Evolutionary conservation across 305 asterid species (phyloP), one percentile per base, ranked within the genome.

Genomic region (Solanum aculeatissimum): DNA sequence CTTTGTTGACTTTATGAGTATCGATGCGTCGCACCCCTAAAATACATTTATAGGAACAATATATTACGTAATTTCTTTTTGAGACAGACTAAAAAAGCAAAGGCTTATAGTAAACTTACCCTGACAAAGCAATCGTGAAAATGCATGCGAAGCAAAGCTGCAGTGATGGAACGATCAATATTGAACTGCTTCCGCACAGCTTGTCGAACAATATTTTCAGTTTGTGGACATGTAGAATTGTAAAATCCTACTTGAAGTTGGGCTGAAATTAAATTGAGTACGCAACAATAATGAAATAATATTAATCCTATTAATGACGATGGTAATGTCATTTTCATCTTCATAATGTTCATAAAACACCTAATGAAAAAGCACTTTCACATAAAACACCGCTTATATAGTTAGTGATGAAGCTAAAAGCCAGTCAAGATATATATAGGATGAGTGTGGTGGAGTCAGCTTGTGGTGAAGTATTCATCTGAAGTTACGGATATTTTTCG

Each of bases 81-180:
- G 40, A 35, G 40, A 35, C 40, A 35, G 6, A 35, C 40, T 35
- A 5, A 35, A 35, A 35, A 35, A 7, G 0, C 4, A 35, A 35
- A 35, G 40, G 7, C 40, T 6, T 5, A 5, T 35, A 57, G 57
- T 57, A 10, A 69, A 83, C 88, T 80, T 91, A 94, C 98, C 72
- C 89, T 79, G 19, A 94, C 97, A 66, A 95, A 91, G 87, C 98
- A 95, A 85, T 95, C 98, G 29, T 95, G 98, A 38, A 95, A 95
- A 86, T 95, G 93, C 97, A 95, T 89, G 66, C 98, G 87, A 58
- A 95, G 97, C 89, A 95, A 86, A 9, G 96, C 95, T 13, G 98
- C 92, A 0, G 98, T 89, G 6, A 91, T 89, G 5, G 96, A 90
- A 63, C 84, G 93, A 81, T 94, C 98, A 7, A 43, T 47, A n/a